phyloP scores from a whole-genome alignment of 768 basidiomycete species.

The Suillus sp. region DNA sequence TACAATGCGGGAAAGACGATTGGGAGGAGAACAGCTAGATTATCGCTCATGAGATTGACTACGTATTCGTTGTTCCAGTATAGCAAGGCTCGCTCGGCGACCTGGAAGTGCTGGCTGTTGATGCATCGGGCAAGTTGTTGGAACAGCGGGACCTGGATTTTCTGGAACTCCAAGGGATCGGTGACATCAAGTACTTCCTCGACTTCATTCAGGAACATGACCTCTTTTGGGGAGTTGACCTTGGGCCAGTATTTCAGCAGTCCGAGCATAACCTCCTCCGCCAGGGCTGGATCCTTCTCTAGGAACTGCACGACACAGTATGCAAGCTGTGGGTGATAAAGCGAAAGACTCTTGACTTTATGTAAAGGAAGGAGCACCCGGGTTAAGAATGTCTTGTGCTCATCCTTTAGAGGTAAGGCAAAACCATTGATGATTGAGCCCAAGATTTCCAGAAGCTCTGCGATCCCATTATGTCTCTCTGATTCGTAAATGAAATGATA shows the following conservation, averaged over 20 bases:
- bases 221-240: conserved; percentile 98
- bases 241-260: conserved; percentile 99
- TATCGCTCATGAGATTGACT: conserved; percentile 98
- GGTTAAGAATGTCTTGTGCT: conserved; percentile 97
- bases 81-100: conserved; percentile 93
- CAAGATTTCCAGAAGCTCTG: conserved; percentile 95
- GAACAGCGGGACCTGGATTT: conserved; percentile 92
- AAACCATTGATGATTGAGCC: conserved; percentile 99
- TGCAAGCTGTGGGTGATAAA: conserved; percentile 98
- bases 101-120: conserved; percentile 99
- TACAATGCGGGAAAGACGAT: conserved; percentile 97
- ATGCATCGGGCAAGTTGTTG: conserved; percentile 94
- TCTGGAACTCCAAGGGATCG: conserved; percentile 93
- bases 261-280: conserved; percentile 95
- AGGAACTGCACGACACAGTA: conserved; percentile 99
- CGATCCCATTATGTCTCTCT: conserved; percentile 98
- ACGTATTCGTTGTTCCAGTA: conserved; percentile 99
- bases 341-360: conserved; percentile 96
- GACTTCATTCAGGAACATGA: conserved; percentile 99
- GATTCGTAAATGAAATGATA: conserved; percentile 99
- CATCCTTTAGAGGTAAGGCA: conserved; percentile 95
- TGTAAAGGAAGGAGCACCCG: conserved; percentile 93
- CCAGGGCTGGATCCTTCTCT: conserved; percentile 91
- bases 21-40: conserved; percentile 83
- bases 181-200: conserved; percentile 99